Conservation (phyloP, 768 basidiomycete genomes). For the Tephrocybe sp. region DNA sequence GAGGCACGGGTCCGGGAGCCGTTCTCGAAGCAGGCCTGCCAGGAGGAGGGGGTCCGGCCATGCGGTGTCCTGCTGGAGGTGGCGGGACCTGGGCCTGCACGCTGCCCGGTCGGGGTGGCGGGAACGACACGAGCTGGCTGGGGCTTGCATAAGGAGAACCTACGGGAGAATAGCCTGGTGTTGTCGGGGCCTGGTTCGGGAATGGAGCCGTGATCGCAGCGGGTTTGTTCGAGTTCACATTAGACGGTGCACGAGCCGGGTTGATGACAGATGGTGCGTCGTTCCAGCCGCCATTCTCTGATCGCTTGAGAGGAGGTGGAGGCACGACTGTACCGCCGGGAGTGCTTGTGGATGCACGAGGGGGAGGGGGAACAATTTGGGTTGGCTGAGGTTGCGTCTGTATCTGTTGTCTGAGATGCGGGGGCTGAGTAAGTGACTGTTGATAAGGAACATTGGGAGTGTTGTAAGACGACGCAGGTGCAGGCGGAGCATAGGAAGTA, state of each 20-base stretch:
- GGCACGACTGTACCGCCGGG: constrained; percentile 26
- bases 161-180: constrained; percentile 42
- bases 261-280: constrained; percentile 67
- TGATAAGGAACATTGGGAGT: constrained; percentile 17
- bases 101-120: constrained; percentile 67
- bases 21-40: constrained; percentile 29
- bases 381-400: constrained; percentile 35
- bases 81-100: constrained; percentile 50
- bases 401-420: constrained; percentile 31
- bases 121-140: constrained; percentile 46
- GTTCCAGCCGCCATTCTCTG: constrained; percentile 87
- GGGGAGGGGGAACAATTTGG: constrained; percentile 43
- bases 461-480: constrained; percentile 14
- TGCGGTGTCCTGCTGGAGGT: constrained; percentile 34
- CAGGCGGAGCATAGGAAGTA: constrained; percentile 32
- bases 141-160: constrained; percentile 47
- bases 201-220: constrained; percentile 86
- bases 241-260: constrained; percentile 52
- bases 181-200: constrained; percentile 57
- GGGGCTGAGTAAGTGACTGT: constrained; percentile 38
- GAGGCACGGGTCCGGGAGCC: constrained; percentile 25
- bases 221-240: constrained; percentile 51
- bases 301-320: constrained; percentile 59
- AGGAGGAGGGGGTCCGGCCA: constrained; percentile 33
- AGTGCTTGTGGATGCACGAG: constrained; percentile 32